These are phyloP conservation scores for Globisporangium middletonii DNA, from an alignment of 352 stramenopile species.

Conservation along the genomic window DNA sequence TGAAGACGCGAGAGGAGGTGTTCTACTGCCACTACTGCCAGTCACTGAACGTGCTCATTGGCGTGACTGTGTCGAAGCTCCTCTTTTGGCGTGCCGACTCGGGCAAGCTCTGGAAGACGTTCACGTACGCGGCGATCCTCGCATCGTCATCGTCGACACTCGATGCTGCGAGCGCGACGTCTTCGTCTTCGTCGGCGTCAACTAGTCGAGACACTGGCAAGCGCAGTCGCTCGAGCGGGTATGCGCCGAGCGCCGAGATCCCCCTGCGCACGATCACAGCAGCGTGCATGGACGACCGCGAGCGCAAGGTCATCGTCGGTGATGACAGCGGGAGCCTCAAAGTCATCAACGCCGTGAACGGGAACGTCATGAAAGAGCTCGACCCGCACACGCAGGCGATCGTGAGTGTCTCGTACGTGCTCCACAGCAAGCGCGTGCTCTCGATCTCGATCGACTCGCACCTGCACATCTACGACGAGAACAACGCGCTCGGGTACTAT, in stretches of 20 bases:
- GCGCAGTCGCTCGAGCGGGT: not conserved
- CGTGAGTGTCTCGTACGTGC: slow-evolving; percentile 46
- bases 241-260: too few species aligned
- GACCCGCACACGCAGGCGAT: slow-evolving; percentile 46
- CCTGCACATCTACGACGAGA: slow-evolving; percentile 66
- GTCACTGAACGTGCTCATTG: slow-evolving; percentile 49
- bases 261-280: slow-evolving; percentile 39
- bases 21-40: slow-evolving; percentile 53
- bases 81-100: slow-evolving; percentile 58
- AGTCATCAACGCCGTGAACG: slow-evolving; percentile 72
- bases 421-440: slow-evolving; percentile 56
- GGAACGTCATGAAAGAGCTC: slow-evolving; percentile 80
- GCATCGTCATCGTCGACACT: slow-evolving; percentile 6
- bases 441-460: slow-evolving; percentile 51
- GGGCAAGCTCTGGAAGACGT: slow-evolving; percentile 45
- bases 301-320: slow-evolving; percentile 75
- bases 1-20: slow-evolving; percentile 56
- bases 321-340: slow-evolving; percentile 60
- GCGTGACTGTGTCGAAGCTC: slow-evolving; percentile 43
- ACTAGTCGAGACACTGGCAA: not conserved
- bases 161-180: not conserved
- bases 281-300: slow-evolving; percentile 75
- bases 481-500: slow-evolving; percentile 66
- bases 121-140: slow-evolving; percentile 37
- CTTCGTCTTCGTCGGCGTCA: too few species aligned